Conservation (phyloP, 805 yeast species). For the Saccharomycopsis sp. region DNA sequence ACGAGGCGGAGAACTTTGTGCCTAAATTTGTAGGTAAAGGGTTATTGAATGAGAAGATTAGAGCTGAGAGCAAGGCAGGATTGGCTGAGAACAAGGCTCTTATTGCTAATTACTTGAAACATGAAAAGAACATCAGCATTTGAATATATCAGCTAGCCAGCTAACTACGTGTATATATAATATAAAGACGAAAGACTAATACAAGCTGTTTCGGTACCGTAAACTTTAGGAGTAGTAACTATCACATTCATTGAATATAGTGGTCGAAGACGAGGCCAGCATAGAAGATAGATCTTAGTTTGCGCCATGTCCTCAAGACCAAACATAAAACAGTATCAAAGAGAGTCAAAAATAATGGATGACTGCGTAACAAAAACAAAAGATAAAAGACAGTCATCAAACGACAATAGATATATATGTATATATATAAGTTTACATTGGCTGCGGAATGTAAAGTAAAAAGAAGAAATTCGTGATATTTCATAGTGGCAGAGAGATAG, state of each 20-base stretch:
- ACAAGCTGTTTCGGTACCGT: neutral
- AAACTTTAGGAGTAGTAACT: neutral
- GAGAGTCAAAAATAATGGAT: neutral
- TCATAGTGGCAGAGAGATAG: neutral
- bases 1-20: constrained; percentile 60
- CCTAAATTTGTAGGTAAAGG: constrained; percentile 42
- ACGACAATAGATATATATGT: neutral
- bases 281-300: neutral
- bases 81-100: constrained; percentile 29
- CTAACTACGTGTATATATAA: neutral
- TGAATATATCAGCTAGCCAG: neutral
- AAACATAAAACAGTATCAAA: neutral
- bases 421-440: neutral
- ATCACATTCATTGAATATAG: neutral
- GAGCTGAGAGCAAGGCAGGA: constrained; percentile 26
- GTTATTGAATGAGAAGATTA: constrained; percentile 38
- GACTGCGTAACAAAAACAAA: constrained; percentile 1
- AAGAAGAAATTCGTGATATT: neutral
- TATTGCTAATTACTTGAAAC: constrained; percentile 36
- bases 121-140: constrained; percentile 24
- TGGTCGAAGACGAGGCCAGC: constrained; percentile 1
- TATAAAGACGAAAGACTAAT: neutral
- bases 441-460: neutral
- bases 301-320: constrained; percentile 4
- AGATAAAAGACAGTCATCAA: neutral